Conservation (phyloP, 164 flowering plant genomes). For the Aristolochia fimbriata region DNA sequence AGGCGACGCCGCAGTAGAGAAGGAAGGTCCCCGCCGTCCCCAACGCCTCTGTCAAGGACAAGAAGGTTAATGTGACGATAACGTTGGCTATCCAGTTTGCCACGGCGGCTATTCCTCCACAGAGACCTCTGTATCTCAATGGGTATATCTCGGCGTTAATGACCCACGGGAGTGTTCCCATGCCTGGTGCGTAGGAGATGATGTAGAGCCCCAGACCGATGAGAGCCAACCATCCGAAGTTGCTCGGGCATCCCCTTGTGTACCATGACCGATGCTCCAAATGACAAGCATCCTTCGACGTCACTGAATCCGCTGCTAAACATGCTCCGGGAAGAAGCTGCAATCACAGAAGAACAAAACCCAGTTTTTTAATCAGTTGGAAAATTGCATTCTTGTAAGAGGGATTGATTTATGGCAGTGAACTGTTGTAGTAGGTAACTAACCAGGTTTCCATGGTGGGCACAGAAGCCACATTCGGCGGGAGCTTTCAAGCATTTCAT, state of each 20-base stretch:
- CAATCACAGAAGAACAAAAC: too few relatives aligned
- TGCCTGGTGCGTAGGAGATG: constrained; percentile 67
- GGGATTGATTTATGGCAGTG: too few relatives aligned
- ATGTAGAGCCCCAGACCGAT: constrained; percentile 54
- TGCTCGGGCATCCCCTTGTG: constrained; percentile 69
- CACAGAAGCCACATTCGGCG: constrained; percentile 55
- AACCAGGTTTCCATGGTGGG: constrained; percentile 13
- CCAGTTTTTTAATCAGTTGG: too few relatives aligned
- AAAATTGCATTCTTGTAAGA: too few relatives aligned
- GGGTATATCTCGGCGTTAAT: constrained; percentile 92
- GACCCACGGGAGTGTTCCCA: constrained; percentile 92
- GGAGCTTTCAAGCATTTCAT: constrained; percentile 51
- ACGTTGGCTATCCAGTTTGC: constrained; percentile 76
- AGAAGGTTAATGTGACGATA: constrained; percentile 51
- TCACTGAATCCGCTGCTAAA: constrained; percentile 15
- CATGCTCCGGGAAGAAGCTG: constrained; percentile 76
- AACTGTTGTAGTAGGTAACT: too few relatives aligned
- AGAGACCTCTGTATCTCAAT: constrained; percentile 54
- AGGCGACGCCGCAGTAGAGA: constrained; percentile 47
- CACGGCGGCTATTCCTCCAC: constrained; percentile 86
- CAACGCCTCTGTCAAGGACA: constrained; percentile 46
- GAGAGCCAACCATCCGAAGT: constrained; percentile 49
- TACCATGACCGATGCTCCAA: constrained; percentile 38
- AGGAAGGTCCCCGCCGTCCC: constrained; percentile 68
- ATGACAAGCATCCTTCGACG: constrained; percentile 17